Evolutionary conservation across 495 filamentous ascomycete genomes (phyloP).

Genomic region (Penicillium malachiteum): DNA sequence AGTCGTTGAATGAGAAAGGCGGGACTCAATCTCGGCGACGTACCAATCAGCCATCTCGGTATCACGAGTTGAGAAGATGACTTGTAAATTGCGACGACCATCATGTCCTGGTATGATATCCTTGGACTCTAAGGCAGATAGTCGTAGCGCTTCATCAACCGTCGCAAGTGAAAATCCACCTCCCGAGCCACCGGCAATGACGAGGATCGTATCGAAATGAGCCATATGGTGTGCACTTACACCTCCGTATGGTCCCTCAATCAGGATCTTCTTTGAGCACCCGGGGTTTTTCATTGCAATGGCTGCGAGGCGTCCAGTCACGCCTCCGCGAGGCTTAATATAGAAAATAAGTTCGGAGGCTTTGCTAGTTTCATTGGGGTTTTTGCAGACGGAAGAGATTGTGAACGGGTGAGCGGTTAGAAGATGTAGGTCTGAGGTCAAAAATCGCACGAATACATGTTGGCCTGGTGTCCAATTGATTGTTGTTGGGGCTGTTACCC

Average conservation of each 20-base stretch:
- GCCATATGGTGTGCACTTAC: slow-evolving; percentile 23
- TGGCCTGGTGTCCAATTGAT: slow-evolving; percentile 49
- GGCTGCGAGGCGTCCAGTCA: slow-evolving; percentile 41
- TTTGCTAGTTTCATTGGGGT: slow-evolving; percentile 16
- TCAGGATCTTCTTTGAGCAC: slow-evolving; percentile 30
- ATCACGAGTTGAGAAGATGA: slow-evolving; percentile 30
- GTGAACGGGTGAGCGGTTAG: slow-evolving; percentile 54
- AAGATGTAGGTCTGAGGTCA: slow-evolving; percentile 37
- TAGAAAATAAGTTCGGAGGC: slow-evolving; percentile 42
- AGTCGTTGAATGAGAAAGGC: slow-evolving; percentile 20
- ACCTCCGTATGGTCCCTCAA: slow-evolving; percentile 55
- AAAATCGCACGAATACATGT: slow-evolving; percentile 52
- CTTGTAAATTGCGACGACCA: slow-evolving; percentile 22
- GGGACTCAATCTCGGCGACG: slow-evolving; percentile 24
- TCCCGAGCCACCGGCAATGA: slow-evolving; percentile 57
- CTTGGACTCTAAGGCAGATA: slow-evolving; percentile 5
- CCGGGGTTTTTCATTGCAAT: slow-evolving; percentile 31
- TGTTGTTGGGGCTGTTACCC: slow-evolving; percentile 46
- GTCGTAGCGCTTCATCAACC: slow-evolving; percentile 27
- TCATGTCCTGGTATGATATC: slow-evolving; percentile 1
- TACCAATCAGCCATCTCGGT: slow-evolving; percentile 29
- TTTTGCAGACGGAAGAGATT: slow-evolving; percentile 40
- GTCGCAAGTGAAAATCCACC: slow-evolving; percentile 48
- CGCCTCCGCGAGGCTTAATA: slow-evolving; percentile 39
- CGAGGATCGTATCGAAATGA: slow-evolving; percentile 37